phyloP scores from a whole-genome alignment of 768 basidiomycete genomes.

The Sporobolomyces phaffii region DNA sequence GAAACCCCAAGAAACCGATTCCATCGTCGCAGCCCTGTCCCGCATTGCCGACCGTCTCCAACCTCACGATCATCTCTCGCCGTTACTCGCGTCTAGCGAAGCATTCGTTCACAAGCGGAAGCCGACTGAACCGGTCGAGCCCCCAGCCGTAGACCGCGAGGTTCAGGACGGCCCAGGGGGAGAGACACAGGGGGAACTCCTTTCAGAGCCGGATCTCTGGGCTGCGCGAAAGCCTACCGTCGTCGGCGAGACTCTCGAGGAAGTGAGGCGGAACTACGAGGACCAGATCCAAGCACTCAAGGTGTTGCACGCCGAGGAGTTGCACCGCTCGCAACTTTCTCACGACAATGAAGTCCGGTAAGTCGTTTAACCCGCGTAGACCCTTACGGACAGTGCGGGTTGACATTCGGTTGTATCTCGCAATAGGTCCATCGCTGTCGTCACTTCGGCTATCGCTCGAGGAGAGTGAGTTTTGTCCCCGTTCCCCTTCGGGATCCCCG shows the following conservation, averaged over 20 bases:
- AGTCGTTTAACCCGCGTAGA: too few relatives aligned
- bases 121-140: neutral
- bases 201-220: neutral
- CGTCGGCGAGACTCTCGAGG: slow-evolving; percentile 22
- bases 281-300: slow-evolving; percentile 35
- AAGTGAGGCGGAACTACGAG: slow-evolving; percentile 24
- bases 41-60: slow-evolving; percentile 37
- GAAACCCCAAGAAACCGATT: slow-evolving; percentile 37
- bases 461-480: slow-evolving; percentile 23
- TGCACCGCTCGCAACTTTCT: slow-evolving; percentile 28
- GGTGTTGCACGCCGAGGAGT: slow-evolving; percentile 32
- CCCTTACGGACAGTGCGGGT: too few relatives aligned
- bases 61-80: slow-evolving; percentile 5
- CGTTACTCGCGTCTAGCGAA: neutral
- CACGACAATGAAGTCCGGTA: slow-evolving; percentile 39
- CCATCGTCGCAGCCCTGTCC: slow-evolving; percentile 32
- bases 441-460: slow-evolving; percentile 41
- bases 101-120: neutral
- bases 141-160: neutral
- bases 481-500: neutral
- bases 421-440: slow-evolving; percentile 41
- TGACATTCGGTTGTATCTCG: too few relatives aligned
- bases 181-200: neutral
- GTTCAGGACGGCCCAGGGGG: neutral
- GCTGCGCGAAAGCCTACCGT: slow-evolving; percentile 13